Conservation (phyloP, 169 alveolate genomes). For the Babesia gibsoni region DNA sequence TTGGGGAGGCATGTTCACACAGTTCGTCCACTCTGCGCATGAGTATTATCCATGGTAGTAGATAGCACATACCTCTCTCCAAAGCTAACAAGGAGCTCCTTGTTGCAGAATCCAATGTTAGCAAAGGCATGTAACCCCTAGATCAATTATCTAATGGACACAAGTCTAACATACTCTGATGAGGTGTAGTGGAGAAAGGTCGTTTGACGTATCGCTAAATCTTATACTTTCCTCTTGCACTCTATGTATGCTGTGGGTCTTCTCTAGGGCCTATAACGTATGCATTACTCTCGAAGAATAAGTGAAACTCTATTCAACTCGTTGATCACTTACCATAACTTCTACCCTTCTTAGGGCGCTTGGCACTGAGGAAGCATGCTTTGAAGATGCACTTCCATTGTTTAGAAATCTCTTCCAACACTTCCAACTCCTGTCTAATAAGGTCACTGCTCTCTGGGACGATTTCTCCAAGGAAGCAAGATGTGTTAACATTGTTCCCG, state of each 20-base stretch:
- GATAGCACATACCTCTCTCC: not conserved
- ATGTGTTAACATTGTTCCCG: constrained; percentile 3
- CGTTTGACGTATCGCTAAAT: constrained; percentile 31
- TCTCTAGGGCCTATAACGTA: constrained; percentile 26
- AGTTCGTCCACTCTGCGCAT: constrained; percentile 16
- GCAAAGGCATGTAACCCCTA: constrained; percentile 53
- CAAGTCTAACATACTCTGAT: constrained; percentile 28
- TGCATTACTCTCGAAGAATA: not conserved
- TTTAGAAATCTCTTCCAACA: not conserved
- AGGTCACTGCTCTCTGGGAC: not conserved
- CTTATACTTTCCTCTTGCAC: constrained; percentile 20
- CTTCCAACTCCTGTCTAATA: not conserved
- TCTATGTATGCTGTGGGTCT: not conserved
- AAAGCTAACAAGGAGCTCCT: constrained; percentile 4
- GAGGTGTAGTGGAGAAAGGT: constrained; percentile 48
- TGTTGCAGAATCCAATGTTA: constrained; percentile 24
- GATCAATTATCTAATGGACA: too few relatives aligned
- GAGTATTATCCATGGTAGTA: not conserved
- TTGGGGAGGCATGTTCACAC: constrained; percentile 47
- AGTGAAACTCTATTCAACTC: not conserved
- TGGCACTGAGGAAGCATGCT: not conserved
- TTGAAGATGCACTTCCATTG: not conserved
- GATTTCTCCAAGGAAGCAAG: not conserved
- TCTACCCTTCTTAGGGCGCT: constrained; percentile 24
- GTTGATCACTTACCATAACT: constrained; percentile 18